Evolutionary conservation across 192 early-diverging fungal species (phyloP), one percentile per base, ranked within the genome.

Genomic region (Phycomyces blakesleeanus): DNA sequence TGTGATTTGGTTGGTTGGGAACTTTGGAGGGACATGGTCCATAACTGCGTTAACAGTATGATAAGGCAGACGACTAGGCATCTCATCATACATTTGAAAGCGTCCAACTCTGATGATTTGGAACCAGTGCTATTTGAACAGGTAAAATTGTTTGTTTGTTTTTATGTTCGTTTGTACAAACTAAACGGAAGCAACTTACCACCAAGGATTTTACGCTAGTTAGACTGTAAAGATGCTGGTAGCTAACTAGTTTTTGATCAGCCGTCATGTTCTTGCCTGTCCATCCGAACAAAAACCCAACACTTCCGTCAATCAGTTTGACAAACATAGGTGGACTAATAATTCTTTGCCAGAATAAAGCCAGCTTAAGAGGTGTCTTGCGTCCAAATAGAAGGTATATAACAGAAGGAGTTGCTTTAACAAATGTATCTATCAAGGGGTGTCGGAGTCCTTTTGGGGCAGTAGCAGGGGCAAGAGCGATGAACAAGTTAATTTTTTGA

Each of bases 31-130:
- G 38, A 71, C 76, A 61, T 92, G 83, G 25, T 85, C 83, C 47
- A 68, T 68, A n/a, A 65, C 67, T 1, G 76, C 69, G 12, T 69
- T 81, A 0, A 71, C 44, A 0, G 76, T 74, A 3, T 74, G 71
- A 18, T 73, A 82, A 1, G 85, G 78, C 15, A 86, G 67, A 40
- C 78, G 74, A 64, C 72, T 78, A 51, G 92, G 88, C 7, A 85
- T 78, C 22, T 97, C 95, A 63, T 97, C 93, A 63, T 93, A 97
- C 93, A 94, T 95, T 63, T 96, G 93, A 44, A 97, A 89, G 24
- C 79, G 79, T 10, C 86, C 86, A 20, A 87, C 86, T 20, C 92
- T 76, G 47, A 97, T 95, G 60, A 97, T 97, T 78, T 97, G 94
- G 78, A 97, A 95, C 92, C 93, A 94, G 68, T 94, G 94, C 81